Conservation (phyloP, 352 stramenopile species). For the Pythium graminicola region DNA sequence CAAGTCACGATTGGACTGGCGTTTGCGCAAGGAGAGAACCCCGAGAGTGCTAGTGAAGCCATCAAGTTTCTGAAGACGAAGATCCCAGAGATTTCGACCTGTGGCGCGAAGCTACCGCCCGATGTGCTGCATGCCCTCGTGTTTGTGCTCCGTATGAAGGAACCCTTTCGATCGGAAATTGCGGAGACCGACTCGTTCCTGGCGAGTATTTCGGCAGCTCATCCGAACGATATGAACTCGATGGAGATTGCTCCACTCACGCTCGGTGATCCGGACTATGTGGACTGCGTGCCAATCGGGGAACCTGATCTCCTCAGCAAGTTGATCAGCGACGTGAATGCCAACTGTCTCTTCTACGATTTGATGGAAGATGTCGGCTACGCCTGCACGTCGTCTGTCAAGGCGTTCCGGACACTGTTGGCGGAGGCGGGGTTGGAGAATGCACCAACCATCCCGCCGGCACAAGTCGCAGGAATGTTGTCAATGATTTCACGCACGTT, state of each 20-base stretch:
- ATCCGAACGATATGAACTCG: constrained; percentile 80
- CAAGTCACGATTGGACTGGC: constrained; percentile 78
- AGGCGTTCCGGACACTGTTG: constrained; percentile 77
- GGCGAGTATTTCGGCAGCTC: constrained; percentile 76
- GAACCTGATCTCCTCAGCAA: constrained; percentile 62
- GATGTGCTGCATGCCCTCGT: constrained; percentile 80
- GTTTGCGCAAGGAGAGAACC: constrained; percentile 72
- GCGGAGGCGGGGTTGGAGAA: constrained; percentile 77
- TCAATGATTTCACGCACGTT: constrained; percentile 83
- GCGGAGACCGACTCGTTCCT: constrained; percentile 82
- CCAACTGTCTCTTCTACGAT: constrained; percentile 83
- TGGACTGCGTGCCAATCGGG: constrained; percentile 64
- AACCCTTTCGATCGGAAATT: constrained; percentile 63
- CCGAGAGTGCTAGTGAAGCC: constrained; percentile 46
- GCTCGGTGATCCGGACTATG: constrained; percentile 79
- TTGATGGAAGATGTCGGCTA: constrained; percentile 90
- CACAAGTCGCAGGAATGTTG: constrained; percentile 85
- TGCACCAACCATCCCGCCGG: constrained; percentile 73
- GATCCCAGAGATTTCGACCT: constrained; percentile 79
- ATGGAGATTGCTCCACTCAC: constrained; percentile 83
- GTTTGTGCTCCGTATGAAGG: constrained; percentile 76
- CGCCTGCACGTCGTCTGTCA: constrained; percentile 64
- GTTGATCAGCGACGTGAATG: constrained; percentile 72
- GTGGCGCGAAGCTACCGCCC: constrained; percentile 71
- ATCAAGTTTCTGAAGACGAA: constrained; percentile 77